A percentile compares a stretch with the other conserved stretches of the same genome.
Evolutionary conservation across 805 yeast species (phyloP).

Genomic region (Kodamaea sagamina): DNA sequence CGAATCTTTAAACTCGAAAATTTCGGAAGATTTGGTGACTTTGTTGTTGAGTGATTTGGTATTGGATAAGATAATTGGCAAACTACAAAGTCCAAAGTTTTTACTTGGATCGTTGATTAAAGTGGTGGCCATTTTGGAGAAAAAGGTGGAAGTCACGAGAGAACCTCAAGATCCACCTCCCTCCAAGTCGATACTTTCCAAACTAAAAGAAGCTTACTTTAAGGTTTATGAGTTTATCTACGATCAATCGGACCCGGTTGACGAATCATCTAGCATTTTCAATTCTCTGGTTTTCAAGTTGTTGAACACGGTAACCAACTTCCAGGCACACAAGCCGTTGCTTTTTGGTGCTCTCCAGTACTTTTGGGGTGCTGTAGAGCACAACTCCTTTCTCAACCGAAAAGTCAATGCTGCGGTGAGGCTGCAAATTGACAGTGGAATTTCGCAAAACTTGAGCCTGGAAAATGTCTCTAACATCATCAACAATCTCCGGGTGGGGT

Average conservation of each 20-base stretch:
- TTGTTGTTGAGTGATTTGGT: slow-evolving; percentile 34
- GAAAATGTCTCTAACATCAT: slow-evolving; percentile 18
- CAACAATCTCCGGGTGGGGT: slow-evolving; percentile 14
- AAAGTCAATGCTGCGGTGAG: slow-evolving; percentile 13
- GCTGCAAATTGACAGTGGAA: slow-evolving; percentile 2
- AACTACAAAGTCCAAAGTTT: slow-evolving; percentile 29
- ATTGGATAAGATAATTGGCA: slow-evolving; percentile 24
- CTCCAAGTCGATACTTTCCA: slow-evolving; percentile 1
- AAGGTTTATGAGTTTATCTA: slow-evolving; percentile 1
- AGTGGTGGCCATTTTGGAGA: slow-evolving; percentile 11
- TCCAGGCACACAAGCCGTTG: slow-evolving; percentile 23
- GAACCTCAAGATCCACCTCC: not conserved
- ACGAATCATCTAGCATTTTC: slow-evolving; percentile 11
- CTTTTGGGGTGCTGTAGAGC: slow-evolving; percentile 3
- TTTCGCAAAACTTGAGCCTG: slow-evolving; percentile 1
- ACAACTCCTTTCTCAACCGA: slow-evolving; percentile 7
- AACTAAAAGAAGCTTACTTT: not conserved
- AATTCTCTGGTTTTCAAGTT: slow-evolving; percentile 22
- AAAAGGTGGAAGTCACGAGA: slow-evolving; percentile 4
- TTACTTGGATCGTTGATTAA: slow-evolving; percentile 20
- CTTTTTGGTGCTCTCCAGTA: slow-evolving; percentile 14
- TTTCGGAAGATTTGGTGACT: slow-evolving; percentile 24
- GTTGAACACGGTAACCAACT: slow-evolving; percentile 20
- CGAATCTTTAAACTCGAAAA: slow-evolving; percentile 25
- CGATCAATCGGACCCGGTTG: not conserved